Evolutionary conservation across 768 basidiomycete species (phyloP).

Genomic region (Russula earlei): DNA sequence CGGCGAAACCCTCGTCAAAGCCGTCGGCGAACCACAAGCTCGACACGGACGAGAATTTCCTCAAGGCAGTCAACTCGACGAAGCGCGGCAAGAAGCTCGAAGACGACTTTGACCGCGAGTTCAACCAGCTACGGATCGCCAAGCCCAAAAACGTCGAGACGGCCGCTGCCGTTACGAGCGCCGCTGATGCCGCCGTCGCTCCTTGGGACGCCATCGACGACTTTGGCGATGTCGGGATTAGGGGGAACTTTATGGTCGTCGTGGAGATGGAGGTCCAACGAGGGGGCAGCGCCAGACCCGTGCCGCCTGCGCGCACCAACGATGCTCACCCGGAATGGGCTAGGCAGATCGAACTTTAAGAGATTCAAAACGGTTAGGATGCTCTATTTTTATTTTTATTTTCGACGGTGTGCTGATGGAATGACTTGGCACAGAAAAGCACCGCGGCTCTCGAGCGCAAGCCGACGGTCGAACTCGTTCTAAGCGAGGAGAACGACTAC

Average conservation of each 20-base stretch:
- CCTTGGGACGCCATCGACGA: conserved; percentile 52
- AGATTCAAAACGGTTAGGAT: conserved; percentile 57
- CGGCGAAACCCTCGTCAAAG: background rate
- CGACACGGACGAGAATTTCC: conserved; percentile 54
- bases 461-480: conserved; percentile 41
- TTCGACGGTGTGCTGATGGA: background rate
- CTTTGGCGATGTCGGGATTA: conserved; percentile 49
- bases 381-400: background rate
- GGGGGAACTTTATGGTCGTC: conserved; percentile 72
- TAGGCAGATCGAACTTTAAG: conserved; percentile 53
- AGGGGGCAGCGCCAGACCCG: conserved; percentile 12
- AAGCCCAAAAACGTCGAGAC: conserved; percentile 35
- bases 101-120: conserved; percentile 65
- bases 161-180: conserved; percentile 27
- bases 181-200: conserved; percentile 24
- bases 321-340: conserved; percentile 28
- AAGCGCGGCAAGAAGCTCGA: conserved; percentile 58
- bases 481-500: conserved; percentile 43
- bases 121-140: conserved; percentile 60
- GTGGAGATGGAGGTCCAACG: conserved; percentile 45
- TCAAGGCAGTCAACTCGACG: conserved; percentile 60
- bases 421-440: conserved; percentile 22
- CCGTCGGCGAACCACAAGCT: conserved; percentile 1
- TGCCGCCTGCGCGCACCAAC: background rate
- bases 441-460: conserved; percentile 17